phyloP scores from a whole-genome alignment of 1,139 yeast genomes.

The Kurtzmaniella quercitrusa region DNA sequence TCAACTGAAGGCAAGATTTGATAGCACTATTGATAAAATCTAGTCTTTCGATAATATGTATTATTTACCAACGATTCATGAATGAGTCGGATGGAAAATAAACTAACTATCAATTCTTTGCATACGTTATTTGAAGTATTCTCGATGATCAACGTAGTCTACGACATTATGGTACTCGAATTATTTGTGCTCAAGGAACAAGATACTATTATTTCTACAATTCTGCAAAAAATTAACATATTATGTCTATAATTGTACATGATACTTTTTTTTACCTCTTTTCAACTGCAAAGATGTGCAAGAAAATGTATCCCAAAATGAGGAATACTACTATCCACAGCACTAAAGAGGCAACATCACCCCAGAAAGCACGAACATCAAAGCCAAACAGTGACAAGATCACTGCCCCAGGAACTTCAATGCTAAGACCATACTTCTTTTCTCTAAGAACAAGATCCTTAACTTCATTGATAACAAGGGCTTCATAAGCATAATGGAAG shows the following conservation, averaged over 20 bases:
- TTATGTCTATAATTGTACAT: neutral
- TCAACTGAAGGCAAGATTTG: too few species aligned
- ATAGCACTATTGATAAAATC: too few species aligned
- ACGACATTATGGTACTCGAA: too few species aligned
- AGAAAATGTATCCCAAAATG: constrained; percentile 66
- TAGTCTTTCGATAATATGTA: too few species aligned
- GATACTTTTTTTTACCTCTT: constrained; percentile 41
- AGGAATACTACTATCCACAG: constrained; percentile 52
- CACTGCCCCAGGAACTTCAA: constrained; percentile 98
- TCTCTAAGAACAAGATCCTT: constrained; percentile 79
- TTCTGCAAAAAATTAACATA: too few species aligned
- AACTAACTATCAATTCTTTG: too few species aligned
- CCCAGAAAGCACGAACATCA: constrained; percentile 68
- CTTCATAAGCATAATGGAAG: constrained; percentile 94
- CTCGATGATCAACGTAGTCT: too few species aligned
- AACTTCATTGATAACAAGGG: constrained; percentile 90
- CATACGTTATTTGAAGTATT: too few species aligned
- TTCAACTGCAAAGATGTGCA: constrained; percentile 73
- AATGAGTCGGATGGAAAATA: too few species aligned
- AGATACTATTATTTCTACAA: too few species aligned
- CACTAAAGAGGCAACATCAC: constrained; percentile 56
- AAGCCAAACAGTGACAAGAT: constrained; percentile 94
- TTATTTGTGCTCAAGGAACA: too few species aligned
- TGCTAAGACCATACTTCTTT: constrained; percentile 85
- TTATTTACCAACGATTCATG: too few species aligned